Evolutionary conservation across 768 basidiomycete genomes (phyloP).

Genomic region (Galerina marginata): DNA sequence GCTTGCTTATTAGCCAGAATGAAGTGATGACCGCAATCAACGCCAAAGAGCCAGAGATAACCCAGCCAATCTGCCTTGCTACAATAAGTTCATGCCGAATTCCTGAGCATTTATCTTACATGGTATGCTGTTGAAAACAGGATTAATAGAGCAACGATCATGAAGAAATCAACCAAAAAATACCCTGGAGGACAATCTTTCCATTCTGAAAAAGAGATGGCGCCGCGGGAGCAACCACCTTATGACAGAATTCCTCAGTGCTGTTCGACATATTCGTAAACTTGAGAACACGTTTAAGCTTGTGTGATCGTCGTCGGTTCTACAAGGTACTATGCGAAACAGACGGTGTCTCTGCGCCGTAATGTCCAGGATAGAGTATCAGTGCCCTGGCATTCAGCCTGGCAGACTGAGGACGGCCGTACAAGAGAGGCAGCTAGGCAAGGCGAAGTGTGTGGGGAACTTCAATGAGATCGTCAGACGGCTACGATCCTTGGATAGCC

Average conservation of each 20-base stretch:
- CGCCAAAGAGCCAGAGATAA: constrained; percentile 65
- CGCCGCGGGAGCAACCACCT: constrained; percentile 46
- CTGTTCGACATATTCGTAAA: constrained; percentile 22
- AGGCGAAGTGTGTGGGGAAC: no score
- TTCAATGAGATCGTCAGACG: no score
- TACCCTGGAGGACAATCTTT: constrained; percentile 64
- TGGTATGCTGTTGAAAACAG: constrained; percentile 52
- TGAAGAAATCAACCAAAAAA: constrained; percentile 17
- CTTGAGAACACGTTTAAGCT: background rate
- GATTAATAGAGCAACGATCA: constrained; percentile 1
- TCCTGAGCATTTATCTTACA: constrained; percentile 36
- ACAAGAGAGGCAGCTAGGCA: no score
- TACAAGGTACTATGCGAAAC: no score
- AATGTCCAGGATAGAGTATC: no score
- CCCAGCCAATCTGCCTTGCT: constrained; percentile 65
- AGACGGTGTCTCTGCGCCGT: no score
- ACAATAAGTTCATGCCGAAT: background rate
- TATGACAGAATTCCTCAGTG: constrained; percentile 35
- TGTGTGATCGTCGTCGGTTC: background rate
- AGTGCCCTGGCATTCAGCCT: no score
- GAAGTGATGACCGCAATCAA: constrained; percentile 60
- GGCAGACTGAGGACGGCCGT: no score
- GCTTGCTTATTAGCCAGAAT: constrained; percentile 76
- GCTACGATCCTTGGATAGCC: no score
- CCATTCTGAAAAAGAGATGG: constrained; percentile 70